A percentile compares a stretch with the other conserved stretches of the same genome.
Evolutionary conservation across 257 asterid species (phyloP).

Genomic region (Vinca minor): DNA sequence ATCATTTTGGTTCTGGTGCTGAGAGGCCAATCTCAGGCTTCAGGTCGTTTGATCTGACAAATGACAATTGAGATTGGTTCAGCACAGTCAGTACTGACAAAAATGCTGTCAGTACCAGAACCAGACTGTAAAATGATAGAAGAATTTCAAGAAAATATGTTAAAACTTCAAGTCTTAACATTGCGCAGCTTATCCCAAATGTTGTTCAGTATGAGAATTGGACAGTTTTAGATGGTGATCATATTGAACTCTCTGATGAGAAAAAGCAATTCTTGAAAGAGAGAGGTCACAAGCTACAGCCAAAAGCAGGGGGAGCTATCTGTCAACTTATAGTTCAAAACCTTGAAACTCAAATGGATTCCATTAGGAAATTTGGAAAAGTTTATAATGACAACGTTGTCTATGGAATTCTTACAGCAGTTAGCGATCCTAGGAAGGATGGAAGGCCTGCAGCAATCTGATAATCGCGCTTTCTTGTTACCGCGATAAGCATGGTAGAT

Average conservation of each 20-base stretch:
- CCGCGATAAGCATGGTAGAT: background rate
- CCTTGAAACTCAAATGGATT: constrained; percentile 13
- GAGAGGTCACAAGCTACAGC: constrained; percentile 59
- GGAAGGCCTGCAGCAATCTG: constrained; percentile 82
- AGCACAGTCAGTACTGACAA: no score
- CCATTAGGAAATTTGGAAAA: constrained; percentile 26
- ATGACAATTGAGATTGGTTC: no score
- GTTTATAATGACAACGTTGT: constrained; percentile 10
- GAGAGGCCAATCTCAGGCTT: no score
- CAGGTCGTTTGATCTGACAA: no score
- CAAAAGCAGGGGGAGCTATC: constrained; percentile 58
- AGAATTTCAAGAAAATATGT: background rate
- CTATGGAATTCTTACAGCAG: constrained; percentile 62
- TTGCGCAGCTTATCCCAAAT: constrained; percentile 66
- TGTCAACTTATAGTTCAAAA: constrained; percentile 78
- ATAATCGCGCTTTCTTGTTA: constrained; percentile 9
- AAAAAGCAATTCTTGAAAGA: constrained; percentile 48
- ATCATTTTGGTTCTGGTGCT: no score
- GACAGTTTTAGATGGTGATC: constrained; percentile 75
- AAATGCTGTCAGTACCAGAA: no score
- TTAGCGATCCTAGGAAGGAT: constrained; percentile 86
- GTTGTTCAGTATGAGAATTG: constrained; percentile 69
- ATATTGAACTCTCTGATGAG: constrained; percentile 52
- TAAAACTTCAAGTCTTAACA: background rate
- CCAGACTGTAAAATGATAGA: no score